Evolutionary conservation across 2,329 filamentous ascomycete genomes (phyloP).

Genomic region (Zymoseptoria ardabiliae): DNA sequence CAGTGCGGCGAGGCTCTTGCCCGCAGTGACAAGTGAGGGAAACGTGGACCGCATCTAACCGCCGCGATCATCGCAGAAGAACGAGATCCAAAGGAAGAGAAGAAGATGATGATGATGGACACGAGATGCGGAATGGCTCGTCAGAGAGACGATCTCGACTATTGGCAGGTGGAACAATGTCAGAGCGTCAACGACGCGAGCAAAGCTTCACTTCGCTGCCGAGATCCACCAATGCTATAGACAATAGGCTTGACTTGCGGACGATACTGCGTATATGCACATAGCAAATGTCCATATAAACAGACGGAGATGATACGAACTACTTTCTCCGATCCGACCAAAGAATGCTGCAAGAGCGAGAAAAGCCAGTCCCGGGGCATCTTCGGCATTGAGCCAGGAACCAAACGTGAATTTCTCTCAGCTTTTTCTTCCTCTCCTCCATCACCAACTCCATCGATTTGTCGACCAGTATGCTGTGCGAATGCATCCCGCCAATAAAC

Average conservation of each 20-base stretch:
- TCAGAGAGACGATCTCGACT: not conserved
- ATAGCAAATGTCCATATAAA: no score
- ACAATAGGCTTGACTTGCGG: not conserved
- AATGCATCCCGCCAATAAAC: not conserved
- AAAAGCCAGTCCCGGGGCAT: no score
- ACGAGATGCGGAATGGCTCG: not conserved
- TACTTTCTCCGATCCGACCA: no score
- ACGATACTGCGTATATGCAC: no score
- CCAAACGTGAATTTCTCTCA: not conserved
- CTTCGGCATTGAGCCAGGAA: not conserved
- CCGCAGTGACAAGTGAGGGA: not conserved
- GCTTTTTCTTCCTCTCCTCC: not conserved
- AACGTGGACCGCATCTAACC: not conserved
- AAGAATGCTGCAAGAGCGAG: no score
- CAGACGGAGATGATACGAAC: no score
- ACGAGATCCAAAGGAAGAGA: not conserved
- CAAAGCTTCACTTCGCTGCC: not conserved
- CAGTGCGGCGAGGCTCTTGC: not conserved
- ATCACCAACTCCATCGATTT: not conserved
- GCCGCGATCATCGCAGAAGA: not conserved
- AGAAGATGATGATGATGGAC: not conserved
- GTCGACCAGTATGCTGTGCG: not conserved
- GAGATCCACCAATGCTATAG: not conserved
- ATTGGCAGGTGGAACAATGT: not conserved
- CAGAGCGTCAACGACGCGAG: not conserved